A percentile compares a stretch with the other conserved stretches of the same genome.
These are phyloP conservation scores for Actinidia arguta DNA, from an alignment of 179 eudicot species.

Conservation along the genomic window DNA sequence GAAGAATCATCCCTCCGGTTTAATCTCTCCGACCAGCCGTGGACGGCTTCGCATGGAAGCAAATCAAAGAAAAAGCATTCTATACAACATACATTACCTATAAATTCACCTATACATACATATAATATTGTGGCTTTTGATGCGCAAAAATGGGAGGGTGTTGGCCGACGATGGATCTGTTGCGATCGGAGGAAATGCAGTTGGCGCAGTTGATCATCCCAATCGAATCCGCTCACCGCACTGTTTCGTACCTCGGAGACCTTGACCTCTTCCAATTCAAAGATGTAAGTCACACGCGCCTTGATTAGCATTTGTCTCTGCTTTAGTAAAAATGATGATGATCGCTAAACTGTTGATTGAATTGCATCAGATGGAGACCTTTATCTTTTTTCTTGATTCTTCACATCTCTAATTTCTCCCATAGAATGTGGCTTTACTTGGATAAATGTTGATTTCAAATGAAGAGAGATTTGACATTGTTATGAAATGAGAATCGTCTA, in stretches of 20 bases:
- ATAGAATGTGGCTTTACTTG: too few relatives aligned
- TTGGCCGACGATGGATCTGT: constrained; percentile 71
- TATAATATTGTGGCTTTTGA: background rate
- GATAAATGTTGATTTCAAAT: too few relatives aligned
- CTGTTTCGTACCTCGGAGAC: constrained; percentile 76
- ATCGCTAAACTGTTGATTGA: too few relatives aligned
- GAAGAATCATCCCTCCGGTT: background rate
- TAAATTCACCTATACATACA: too few relatives aligned
- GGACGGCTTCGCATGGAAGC: background rate
- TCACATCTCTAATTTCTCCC: too few relatives aligned
- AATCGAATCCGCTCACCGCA: constrained; percentile 73
- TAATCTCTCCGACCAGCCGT: constrained; percentile 4
- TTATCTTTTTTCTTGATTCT: too few relatives aligned
- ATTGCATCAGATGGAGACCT: too few relatives aligned
- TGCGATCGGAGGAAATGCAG: constrained; percentile 87
- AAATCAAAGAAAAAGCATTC: background rate
- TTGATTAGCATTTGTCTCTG: too few relatives aligned
- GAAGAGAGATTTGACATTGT: too few relatives aligned
- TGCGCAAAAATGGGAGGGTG: constrained; percentile 17
- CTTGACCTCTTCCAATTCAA: constrained; percentile 78
- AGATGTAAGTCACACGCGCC: constrained; percentile 60
- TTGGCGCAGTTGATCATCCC: constrained; percentile 74
- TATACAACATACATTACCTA: background rate
- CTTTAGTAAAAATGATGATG: too few relatives aligned
- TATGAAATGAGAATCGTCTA: too few relatives aligned